Conservation (phyloP, 1,139 yeast species). For the Starmera stellimalicola region DNA sequence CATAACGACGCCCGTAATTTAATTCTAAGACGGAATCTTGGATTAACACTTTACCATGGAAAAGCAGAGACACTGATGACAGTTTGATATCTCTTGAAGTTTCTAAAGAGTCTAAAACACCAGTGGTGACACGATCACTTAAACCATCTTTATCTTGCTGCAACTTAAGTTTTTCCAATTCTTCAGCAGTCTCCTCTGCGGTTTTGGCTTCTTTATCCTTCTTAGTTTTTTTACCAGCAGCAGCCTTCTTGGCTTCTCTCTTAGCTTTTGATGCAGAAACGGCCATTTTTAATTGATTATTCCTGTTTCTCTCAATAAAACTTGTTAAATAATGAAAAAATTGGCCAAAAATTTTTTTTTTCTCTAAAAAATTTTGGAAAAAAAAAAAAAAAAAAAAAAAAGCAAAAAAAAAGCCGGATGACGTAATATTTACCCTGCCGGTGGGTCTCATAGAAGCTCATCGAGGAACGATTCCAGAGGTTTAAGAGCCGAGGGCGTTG, state of each 20-base stretch:
- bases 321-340: too few species aligned
- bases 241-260: conserved; percentile 84
- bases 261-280: conserved; percentile 89
- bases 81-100: conserved; percentile 94
- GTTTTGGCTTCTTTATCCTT: conserved; percentile 46
- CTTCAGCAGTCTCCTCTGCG: conserved; percentile 59
- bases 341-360: too few species aligned
- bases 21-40: conserved; percentile 89
- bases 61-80: conserved; percentile 80
- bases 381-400: too few species aligned
- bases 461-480: too few species aligned
- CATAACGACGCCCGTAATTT: conserved; percentile 95
- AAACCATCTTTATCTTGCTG: conserved; percentile 91
- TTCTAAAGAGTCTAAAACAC: conserved; percentile 80
- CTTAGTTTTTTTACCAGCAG: conserved; percentile 61
- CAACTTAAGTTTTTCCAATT: conserved; percentile 76
- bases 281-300: conserved; percentile 16
- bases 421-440: too few species aligned
- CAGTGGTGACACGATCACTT: conserved; percentile 96
- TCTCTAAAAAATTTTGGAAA: too few species aligned
- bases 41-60: conserved; percentile 95
- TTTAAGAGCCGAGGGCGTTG: too few species aligned
- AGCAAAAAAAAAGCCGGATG: too few species aligned
- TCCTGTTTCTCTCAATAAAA: too few species aligned
- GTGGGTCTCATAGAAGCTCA: too few species aligned